Percentiles rank a stretch among this genome's conserved stretches.
phyloP scores from a whole-genome alignment of 2,329 filamentous ascomycete species.

The Helicocarpus griseus region DNA sequence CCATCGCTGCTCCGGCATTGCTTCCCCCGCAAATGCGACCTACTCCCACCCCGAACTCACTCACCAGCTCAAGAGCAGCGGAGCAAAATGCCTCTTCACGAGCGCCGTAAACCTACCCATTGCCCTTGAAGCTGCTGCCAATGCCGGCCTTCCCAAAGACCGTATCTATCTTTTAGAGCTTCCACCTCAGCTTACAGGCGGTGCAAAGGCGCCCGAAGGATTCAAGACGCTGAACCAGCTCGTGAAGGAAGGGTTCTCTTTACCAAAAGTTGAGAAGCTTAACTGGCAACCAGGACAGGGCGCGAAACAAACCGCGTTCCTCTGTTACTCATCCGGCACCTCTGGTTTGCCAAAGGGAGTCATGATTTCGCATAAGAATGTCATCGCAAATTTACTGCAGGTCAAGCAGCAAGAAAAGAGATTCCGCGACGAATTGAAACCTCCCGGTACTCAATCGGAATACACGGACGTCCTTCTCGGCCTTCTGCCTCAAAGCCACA shows the following conservation, averaged over 20 bases:
- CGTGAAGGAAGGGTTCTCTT: slow-evolving; percentile 47
- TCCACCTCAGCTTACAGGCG: slow-evolving; percentile 44
- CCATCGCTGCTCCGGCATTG: slow-evolving; percentile 64
- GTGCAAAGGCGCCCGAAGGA: slow-evolving; percentile 31
- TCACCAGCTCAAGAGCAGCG: slow-evolving; percentile 61
- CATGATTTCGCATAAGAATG: slow-evolving; percentile 70
- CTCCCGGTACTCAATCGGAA: slow-evolving; percentile 37
- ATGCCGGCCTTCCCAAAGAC: slow-evolving; percentile 52
- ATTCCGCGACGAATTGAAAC: slow-evolving; percentile 21
- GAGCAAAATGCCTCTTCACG: slow-evolving; percentile 62
- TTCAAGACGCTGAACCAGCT: slow-evolving; percentile 60
- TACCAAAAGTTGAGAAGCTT: slow-evolving; percentile 30
- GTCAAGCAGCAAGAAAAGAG: slow-evolving; percentile 47
- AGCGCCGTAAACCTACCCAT: slow-evolving; percentile 56
- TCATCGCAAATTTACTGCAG: slow-evolving; percentile 67
- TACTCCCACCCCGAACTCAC: slow-evolving; percentile 61
- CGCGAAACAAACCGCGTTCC: slow-evolving; percentile 57
- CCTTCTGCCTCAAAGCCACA: slow-evolving; percentile 71
- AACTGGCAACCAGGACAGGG: slow-evolving; percentile 34
- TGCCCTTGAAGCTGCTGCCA: slow-evolving; percentile 55
- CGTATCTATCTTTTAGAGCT: slow-evolving; percentile 61
- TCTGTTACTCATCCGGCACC: slow-evolving; percentile 74
- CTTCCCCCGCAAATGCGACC: slow-evolving; percentile 64
- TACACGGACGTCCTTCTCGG: slow-evolving; percentile 51
- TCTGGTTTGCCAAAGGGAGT: slow-evolving; percentile 76